Conservation (phyloP, 2,329 filamentous ascomycete genomes). For the Penicillium nordicum region DNA sequence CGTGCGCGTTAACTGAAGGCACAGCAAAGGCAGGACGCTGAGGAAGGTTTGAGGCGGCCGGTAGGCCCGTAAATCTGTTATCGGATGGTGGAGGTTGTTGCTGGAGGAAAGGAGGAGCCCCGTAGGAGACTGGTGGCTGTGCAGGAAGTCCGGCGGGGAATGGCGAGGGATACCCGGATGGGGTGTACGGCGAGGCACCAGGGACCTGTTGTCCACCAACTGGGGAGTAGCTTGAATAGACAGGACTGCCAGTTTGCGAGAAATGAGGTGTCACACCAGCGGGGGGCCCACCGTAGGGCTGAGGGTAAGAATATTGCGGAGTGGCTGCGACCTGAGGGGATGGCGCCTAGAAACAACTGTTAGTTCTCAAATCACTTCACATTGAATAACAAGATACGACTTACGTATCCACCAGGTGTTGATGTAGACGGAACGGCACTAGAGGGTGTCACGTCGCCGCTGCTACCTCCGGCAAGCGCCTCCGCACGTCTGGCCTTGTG, state of each 20-base stretch:
- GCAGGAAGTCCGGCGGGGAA: slow-evolving; percentile 32
- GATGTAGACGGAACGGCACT: slow-evolving; percentile 48
- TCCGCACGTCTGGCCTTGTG: slow-evolving; percentile 67
- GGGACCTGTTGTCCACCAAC: slow-evolving; percentile 36
- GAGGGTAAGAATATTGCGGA: slow-evolving; percentile 38
- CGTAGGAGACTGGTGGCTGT: slow-evolving; percentile 29
- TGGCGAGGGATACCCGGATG: slow-evolving; percentile 32
- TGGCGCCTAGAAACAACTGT: slow-evolving; percentile 32
- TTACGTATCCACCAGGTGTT: slow-evolving; percentile 57
- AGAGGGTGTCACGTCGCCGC: slow-evolving; percentile 57
- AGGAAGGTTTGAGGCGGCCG: slow-evolving; percentile 56
- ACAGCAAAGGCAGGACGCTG: slow-evolving; percentile 58
- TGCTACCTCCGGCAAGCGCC: slow-evolving; percentile 54
- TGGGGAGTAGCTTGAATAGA: slow-evolving; percentile 37
- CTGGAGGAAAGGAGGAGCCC: slow-evolving; percentile 42
- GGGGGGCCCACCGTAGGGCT: slow-evolving; percentile 41
- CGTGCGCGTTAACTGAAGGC: slow-evolving; percentile 51
- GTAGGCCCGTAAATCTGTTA: slow-evolving; percentile 52
- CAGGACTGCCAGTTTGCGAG: slow-evolving; percentile 41
- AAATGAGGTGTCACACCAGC: slow-evolving; percentile 33
- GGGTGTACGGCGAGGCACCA: slow-evolving; percentile 31
- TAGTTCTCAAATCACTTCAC: neutral
- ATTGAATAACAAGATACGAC: slow-evolving; percentile 32
- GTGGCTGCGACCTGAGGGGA: slow-evolving; percentile 41
- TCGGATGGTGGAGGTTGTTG: slow-evolving; percentile 40